A percentile compares a stretch with the other conserved stretches of the same genome.
Conservation (phyloP, 2,329 filamentous ascomycete species). For the Elsinoe australis region DNA sequence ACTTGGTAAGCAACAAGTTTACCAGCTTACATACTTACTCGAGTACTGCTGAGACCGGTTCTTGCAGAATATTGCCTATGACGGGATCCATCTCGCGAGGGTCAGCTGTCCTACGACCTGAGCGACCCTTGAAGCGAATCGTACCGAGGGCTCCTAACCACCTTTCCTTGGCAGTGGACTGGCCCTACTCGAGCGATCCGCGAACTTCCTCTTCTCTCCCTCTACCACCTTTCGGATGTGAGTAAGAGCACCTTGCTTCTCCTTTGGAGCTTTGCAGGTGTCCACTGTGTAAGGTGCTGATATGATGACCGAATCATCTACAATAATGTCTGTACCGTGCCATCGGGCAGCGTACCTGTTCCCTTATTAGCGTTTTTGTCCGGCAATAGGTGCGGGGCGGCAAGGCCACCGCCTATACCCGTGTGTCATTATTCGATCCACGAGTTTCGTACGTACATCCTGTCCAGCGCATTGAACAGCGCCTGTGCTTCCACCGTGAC, state of each 20-base stretch:
- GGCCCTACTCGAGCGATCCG: slow-evolving; percentile 21
- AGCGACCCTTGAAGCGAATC: too few relatives aligned
- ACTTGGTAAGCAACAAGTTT: too few relatives aligned
- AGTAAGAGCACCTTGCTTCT: slow-evolving; percentile 36
- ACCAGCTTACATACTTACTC: too few relatives aligned
- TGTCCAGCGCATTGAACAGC: slow-evolving; percentile 54
- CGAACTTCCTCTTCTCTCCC: slow-evolving; percentile 39
- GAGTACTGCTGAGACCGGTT: too few relatives aligned
- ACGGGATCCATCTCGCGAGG: too few relatives aligned
- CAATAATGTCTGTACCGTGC: slow-evolving; percentile 52
- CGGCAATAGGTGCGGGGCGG: too few relatives aligned
- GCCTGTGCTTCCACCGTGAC: slow-evolving; percentile 56
- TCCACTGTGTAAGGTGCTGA: slow-evolving; percentile 51
- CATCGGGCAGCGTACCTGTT: slow-evolving; percentile 48
- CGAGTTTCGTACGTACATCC: slow-evolving; percentile 38
- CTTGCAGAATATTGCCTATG: too few relatives aligned
- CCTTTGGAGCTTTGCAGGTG: slow-evolving; percentile 42
- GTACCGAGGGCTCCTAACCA: too few relatives aligned
- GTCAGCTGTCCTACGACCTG: too few relatives aligned
- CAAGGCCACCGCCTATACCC: too few relatives aligned
- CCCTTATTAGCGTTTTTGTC: not conserved
- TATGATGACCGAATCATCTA: slow-evolving; percentile 54
- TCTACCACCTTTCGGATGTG: slow-evolving; percentile 42
- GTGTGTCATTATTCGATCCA: not conserved
- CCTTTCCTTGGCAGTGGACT: slow-evolving; percentile 15